These are phyloP conservation scores for Periconia sp. DNA, from an alignment of 2,329 filamentous ascomycete genomes.

Conservation along the genomic window DNA sequence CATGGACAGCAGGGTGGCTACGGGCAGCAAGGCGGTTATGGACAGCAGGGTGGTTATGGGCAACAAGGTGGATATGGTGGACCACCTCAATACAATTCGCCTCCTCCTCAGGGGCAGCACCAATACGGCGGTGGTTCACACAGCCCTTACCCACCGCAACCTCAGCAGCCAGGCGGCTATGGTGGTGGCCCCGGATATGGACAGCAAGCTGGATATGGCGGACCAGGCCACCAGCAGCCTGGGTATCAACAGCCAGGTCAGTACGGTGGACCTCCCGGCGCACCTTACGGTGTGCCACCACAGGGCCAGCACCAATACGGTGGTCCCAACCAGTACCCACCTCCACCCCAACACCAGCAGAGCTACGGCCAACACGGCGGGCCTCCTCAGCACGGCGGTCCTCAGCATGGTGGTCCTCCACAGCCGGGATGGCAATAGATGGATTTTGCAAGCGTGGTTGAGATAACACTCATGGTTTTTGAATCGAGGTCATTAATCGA, in stretches of 20 bases:
- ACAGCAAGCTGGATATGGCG: conserved; percentile 35
- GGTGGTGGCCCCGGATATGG: conserved; percentile 11
- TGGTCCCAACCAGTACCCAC: conserved; percentile 12
- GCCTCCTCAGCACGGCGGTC: neutral
- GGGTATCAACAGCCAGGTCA: conserved; percentile 9
- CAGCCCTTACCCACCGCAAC: conserved; percentile 6
- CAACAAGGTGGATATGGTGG: conserved; percentile 6
- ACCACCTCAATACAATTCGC: conserved; percentile 7
- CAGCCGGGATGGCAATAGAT: conserved; percentile 27
- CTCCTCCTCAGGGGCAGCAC: conserved; percentile 1
- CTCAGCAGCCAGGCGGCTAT: conserved; percentile 6
- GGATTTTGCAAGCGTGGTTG: neutral
- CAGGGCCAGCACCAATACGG: conserved; percentile 30
- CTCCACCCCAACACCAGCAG: conserved; percentile 12
- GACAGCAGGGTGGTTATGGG: conserved; percentile 1
- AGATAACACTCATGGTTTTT: neutral
- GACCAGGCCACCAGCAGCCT: conserved; percentile 14
- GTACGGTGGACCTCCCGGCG: conserved; percentile 18
- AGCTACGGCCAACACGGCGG: conserved; percentile 5
- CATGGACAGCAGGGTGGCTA: conserved; percentile 4
- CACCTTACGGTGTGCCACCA: conserved; percentile 29
- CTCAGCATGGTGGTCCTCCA: conserved; percentile 11
- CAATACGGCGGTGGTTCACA: conserved; percentile 1
- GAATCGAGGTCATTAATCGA: neutral
- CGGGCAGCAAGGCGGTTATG: conserved; percentile 9